Evolutionary conservation across 2,329 filamentous ascomycete species (phyloP), one percentile per base, ranked within the genome.

Genomic region (Lachnellula cervina): DNA sequence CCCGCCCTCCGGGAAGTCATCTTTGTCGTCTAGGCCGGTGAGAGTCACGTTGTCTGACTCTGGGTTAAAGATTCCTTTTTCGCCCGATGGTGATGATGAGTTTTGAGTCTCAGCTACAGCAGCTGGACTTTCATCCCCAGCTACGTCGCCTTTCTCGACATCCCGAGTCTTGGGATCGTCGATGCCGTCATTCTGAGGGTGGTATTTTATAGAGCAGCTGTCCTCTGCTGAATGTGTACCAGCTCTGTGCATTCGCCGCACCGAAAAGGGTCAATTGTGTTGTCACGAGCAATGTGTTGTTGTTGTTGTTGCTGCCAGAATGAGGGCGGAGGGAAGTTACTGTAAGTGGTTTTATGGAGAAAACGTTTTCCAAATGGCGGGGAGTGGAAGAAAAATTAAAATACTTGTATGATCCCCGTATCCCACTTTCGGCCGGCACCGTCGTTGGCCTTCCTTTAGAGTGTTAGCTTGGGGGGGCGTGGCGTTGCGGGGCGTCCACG

Each of bases 1-100:
- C 11, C 86, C 86, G 14, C 86, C 86, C 73, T 89, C 86, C 0
- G 86, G 86, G 62, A 87, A 89, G 16, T 68, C 64, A 52, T 68
- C 65, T 37, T 66, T 64, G 3, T 69, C 62, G 14, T 62, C 66
- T 3, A 55, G 46, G 4, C 43, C 48, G 4, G 32, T 51, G 40
- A 61, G 17, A n/a, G 57, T 59, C 11, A 56, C 51, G 8, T 52
- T 44, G 37, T 59, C 61, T 25, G 59, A 59, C 11, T 59, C 58
- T n/a, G 52, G n/a, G 19, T 45, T 45, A 16, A 52, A 28, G 23
- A 61, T n/a, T 1, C 58, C 58, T 21, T 58, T 63, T 48, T 56
- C 61, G 19, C 34, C 46, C 47, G n/a, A 25, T 28, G 11, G 45
- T 44, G n/a, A 17, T 16, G 3, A 25, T 35, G 28, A 21, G 14